Evolutionary conservation across 176 grass and related monocot genomes (phyloP).

Genomic region (Triticum urartu): DNA sequence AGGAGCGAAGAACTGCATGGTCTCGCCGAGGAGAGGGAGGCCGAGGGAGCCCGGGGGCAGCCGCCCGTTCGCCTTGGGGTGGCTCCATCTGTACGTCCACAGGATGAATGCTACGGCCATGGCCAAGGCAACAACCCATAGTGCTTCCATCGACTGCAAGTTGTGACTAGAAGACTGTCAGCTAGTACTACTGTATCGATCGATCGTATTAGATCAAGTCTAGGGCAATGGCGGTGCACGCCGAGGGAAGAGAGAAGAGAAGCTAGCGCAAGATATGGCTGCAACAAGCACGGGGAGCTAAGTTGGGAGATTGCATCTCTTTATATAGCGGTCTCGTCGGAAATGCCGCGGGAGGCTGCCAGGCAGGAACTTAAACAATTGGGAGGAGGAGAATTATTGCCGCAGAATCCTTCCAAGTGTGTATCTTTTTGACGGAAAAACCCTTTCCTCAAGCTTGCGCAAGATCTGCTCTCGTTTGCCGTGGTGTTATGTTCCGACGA

Average conservation of each 20-base stretch:
- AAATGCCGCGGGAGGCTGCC: background rate
- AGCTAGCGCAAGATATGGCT: slow-evolving; percentile 42
- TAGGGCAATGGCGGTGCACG: background rate
- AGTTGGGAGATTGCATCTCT: slow-evolving; percentile 19
- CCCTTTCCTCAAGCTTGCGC: slow-evolving; percentile 11
- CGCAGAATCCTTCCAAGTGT: slow-evolving; percentile 31
- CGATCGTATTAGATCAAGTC: background rate
- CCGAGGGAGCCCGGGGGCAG: slow-evolving; percentile 72
- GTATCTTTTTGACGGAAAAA: slow-evolving; percentile 11
- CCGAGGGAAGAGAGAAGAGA: slow-evolving; percentile 30
- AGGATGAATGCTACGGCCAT: slow-evolving; percentile 25
- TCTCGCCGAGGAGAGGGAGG: slow-evolving; percentile 63
- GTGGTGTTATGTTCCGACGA: slow-evolving; percentile 19
- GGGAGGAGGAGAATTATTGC: slow-evolving; percentile 22
- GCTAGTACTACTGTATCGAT: background rate
- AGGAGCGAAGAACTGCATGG: slow-evolving; percentile 54
- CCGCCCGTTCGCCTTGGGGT: slow-evolving; percentile 42
- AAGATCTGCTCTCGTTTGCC: background rate
- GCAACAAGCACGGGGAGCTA: slow-evolving; percentile 31
- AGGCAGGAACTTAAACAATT: slow-evolving; percentile 18
- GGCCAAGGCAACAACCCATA: slow-evolving; percentile 25
- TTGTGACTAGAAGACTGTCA: background rate
- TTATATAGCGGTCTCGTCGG: slow-evolving; percentile 28
- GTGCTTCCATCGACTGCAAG: slow-evolving; percentile 31
- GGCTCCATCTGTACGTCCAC: slow-evolving; percentile 56